phyloP scores from a whole-genome alignment of 306 rosid genomes.

The Vigna hirtella region DNA sequence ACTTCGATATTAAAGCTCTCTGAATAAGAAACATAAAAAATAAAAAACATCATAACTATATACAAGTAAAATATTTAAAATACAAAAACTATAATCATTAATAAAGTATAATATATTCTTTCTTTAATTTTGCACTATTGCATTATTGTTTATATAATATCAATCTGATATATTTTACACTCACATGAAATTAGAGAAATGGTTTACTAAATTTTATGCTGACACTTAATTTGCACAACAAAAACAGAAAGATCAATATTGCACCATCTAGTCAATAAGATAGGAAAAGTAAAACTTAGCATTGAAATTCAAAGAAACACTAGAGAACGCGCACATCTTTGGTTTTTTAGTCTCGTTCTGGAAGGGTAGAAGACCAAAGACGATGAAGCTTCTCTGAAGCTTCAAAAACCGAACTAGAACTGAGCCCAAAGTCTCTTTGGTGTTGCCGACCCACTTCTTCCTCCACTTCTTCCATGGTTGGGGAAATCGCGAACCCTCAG shows the following conservation, averaged over 20 bases:
- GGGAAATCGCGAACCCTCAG: conserved; percentile 10
- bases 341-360: neutral
- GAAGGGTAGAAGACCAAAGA: neutral
- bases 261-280: neutral
- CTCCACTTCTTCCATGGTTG: neutral
- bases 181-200: neutral
- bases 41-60: too few species aligned
- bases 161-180: neutral
- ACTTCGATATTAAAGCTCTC: too few species aligned
- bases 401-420: neutral
- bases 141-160: too few species aligned
- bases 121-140: too few species aligned
- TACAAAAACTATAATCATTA: too few species aligned
- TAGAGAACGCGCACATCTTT: neutral
- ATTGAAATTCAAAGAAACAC: neutral
- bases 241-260: neutral
- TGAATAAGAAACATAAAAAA: too few species aligned
- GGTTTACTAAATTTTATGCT: neutral
- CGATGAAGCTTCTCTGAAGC: neutral
- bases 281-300: neutral
- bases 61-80: too few species aligned
- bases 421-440: too few species aligned
- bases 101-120: too few species aligned
- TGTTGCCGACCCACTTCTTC: neutral
- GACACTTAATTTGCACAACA: neutral